Conservation (phyloP, 768 basidiomycete species). For the Calvatia gigantea region DNA sequence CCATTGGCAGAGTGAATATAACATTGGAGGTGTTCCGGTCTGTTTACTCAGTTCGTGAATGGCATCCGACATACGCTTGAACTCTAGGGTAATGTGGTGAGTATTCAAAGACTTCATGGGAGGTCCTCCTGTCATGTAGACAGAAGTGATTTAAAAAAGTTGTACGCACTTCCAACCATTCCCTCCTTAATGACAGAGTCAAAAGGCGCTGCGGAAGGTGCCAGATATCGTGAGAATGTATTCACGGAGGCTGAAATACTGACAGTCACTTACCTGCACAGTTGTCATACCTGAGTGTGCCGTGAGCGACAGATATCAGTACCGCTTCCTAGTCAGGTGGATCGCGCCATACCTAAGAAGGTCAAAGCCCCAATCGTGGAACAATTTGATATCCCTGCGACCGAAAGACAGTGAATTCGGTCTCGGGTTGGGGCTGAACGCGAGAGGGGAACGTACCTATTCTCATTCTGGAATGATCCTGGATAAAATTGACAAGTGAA, state of each 20-base stretch:
- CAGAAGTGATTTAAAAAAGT: background rate
- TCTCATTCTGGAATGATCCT: constrained; percentile 63
- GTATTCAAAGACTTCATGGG: background rate
- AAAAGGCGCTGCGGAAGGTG: constrained; percentile 39
- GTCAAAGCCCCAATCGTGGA: constrained; percentile 67
- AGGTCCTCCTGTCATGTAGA: no score
- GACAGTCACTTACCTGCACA: constrained; percentile 42
- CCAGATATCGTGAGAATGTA: background rate
- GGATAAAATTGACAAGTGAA: constrained; percentile 64
- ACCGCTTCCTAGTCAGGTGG: background rate
- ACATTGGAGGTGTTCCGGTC: constrained; percentile 49
- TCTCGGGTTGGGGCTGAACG: background rate
- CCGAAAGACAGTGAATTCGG: background rate
- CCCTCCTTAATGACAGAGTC: constrained; percentile 53
- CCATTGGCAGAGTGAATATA: constrained; percentile 67
- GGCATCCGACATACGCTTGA: constrained; percentile 56
- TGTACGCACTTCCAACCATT: constrained; percentile 37
- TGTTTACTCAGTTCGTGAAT: constrained; percentile 43
- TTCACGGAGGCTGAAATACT: background rate
- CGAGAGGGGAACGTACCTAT: constrained; percentile 30
- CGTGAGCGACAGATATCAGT: background rate
- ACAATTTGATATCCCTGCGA: constrained; percentile 50
- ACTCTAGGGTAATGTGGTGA: constrained; percentile 24
- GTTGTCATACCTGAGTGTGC: constrained; percentile 49
- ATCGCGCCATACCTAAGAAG: background rate